These are phyloP conservation scores for Xylaria digitata DNA, from an alignment of 2,329 filamentous ascomycete genomes.

Conservation along the genomic window DNA sequence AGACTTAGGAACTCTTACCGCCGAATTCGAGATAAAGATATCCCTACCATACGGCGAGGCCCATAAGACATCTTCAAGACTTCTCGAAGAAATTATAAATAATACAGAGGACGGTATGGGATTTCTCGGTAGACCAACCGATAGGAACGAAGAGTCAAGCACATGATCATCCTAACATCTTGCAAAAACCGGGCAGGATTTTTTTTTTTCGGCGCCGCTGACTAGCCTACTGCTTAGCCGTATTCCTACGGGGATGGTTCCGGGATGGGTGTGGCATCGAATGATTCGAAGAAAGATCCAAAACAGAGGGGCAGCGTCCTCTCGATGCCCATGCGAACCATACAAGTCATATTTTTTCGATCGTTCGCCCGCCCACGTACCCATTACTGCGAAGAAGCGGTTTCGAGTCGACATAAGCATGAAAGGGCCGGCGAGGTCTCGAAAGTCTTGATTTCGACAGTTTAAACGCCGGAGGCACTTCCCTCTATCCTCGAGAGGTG, in stretches of 20 bases:
- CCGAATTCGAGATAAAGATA: slow-evolving; percentile 33
- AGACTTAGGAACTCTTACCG: not conserved
- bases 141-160: not conserved
- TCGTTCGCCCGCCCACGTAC: not conserved
- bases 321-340: slow-evolving; percentile 19
- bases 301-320: slow-evolving; percentile 13
- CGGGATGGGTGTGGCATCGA: not conserved
- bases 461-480: not conserved
- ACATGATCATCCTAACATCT: no score
- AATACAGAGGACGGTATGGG: slow-evolving; percentile 20
- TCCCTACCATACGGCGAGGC: slow-evolving; percentile 37
- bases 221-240: not conserved
- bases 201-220: not conserved
- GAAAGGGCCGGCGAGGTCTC: not conserved
- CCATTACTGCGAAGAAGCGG: slow-evolving; percentile 20
- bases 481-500: not conserved
- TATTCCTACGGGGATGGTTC: no score
- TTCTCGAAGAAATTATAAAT: slow-evolving; percentile 33
- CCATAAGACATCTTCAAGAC: slow-evolving; percentile 23
- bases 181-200: not conserved
- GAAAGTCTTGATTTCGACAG: not conserved
- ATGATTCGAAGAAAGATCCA: slow-evolving; percentile 12
- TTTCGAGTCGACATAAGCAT: not conserved
- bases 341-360: slow-evolving; percentile 12
- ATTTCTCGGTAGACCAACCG: slow-evolving; percentile 15